phyloP scores from a whole-genome alignment of 768 basidiomycete genomes.

The Hysterangium stoloniferum region DNA sequence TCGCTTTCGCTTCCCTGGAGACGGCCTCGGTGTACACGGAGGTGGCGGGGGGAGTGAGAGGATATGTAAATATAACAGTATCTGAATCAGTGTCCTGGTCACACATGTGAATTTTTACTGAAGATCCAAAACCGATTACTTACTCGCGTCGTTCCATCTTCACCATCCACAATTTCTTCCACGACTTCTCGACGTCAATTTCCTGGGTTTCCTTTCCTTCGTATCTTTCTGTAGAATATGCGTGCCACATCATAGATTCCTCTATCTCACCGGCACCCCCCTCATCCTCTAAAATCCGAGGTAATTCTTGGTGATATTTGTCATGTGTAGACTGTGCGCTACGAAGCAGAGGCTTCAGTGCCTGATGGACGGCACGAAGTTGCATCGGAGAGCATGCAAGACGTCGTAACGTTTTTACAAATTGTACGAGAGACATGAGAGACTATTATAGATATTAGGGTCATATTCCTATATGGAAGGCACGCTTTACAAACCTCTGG shows the following conservation, averaged over 20 bases:
- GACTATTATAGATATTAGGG: slow-evolving; percentile 39
- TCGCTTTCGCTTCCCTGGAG: slow-evolving; percentile 16
- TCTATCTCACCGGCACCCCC: slow-evolving; percentile 58
- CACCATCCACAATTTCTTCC: slow-evolving; percentile 50
- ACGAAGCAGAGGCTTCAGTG: slow-evolving; percentile 56
- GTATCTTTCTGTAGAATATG: slow-evolving; percentile 52
- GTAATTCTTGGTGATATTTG: slow-evolving; percentile 62
- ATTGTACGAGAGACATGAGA: slow-evolving; percentile 55
- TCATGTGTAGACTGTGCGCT: slow-evolving; percentile 43
- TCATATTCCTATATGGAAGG: slow-evolving; percentile 5
- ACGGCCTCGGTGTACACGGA: neutral
- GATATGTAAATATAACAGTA: slow-evolving; percentile 59
- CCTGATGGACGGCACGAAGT: slow-evolving; percentile 37
- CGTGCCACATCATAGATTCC: slow-evolving; percentile 74
- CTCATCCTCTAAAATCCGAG: slow-evolving; percentile 47
- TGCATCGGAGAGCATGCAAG: slow-evolving; percentile 30
- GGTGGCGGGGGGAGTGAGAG: slow-evolving; percentile 43
- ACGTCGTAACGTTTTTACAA: slow-evolving; percentile 50
- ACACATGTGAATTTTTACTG: neutral
- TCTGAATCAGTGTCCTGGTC: slow-evolving; percentile 64
- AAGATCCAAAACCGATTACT: slow-evolving; percentile 14
- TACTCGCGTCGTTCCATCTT: slow-evolving; percentile 54
- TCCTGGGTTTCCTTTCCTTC: slow-evolving; percentile 24
- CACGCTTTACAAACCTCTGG: slow-evolving; percentile 45
- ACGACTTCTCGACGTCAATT: slow-evolving; percentile 35